Base-by-base conservation (phyloP, 345 rosid genomes). In the Noccaea bulbosa region DNA sequence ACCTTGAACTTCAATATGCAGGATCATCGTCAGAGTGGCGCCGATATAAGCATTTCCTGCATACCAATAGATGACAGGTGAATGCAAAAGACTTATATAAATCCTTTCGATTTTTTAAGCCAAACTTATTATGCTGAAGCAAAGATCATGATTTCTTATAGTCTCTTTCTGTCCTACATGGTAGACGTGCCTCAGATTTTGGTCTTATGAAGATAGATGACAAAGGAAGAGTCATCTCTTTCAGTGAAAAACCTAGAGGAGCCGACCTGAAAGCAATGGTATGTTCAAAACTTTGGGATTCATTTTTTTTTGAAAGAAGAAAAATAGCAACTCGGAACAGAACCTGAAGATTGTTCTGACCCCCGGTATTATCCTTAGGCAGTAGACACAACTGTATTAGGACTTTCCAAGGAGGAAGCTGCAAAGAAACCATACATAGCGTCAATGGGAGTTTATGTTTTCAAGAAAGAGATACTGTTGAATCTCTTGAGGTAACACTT, bases 141-240 rank as follows among this genome's bases (percentile, higher is more conserved):
- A 49, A 22, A 48, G 70, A 69, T 76, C 62, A 76, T 32, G 66
- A 40, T 62, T 69, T 75, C 53, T 69, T 16, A 46, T 53, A 54
- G 33, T 68, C 62, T 57, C 55, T 71, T 61, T 33, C 15, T 72
- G 47, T 70, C 70, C 75, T 76, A 53, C 71, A 62, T 81, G 81
- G 77, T 83, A 93, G 97, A 63, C 97, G 97, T 73, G 98, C 98
- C 78, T 89, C 98, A 63, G 95, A 89, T 73, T 93, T 93, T 60
- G 98, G 98, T 72, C 86, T 93, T 27, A 89, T 93, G 98, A 93
- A 89, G 90, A 91, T 93, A 52, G 89, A 93, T 85, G 83, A 83
- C 34, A 89, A 84, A 61, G 98, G 96, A 78, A 86, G 88, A 74
- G 75, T 93, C 63, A 76, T 87, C 51, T 87, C 87, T 6, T 93